A percentile compares a stretch with the other conserved stretches of the same genome.
phyloP scores from a whole-genome alignment of 1,139 yeast species.

The Pichia sp. region DNA sequence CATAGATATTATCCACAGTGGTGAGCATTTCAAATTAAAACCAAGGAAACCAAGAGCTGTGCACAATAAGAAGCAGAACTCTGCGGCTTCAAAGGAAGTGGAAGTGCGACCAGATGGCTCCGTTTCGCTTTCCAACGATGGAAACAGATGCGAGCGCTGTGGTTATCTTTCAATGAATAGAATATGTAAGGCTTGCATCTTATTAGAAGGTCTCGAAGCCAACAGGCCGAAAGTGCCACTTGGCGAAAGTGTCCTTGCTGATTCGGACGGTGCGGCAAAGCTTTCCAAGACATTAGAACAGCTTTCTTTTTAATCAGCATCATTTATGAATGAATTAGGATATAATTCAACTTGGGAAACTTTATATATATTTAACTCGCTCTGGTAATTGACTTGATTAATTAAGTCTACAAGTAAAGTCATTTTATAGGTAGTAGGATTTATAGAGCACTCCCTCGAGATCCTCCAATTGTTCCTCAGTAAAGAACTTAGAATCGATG shows the following conservation, averaged over 20 bases:
- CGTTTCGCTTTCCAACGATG: constrained; percentile 49
- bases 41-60: constrained; percentile 40
- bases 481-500: constrained; percentile 73
- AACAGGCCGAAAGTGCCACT: constrained; percentile 51
- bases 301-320: constrained; percentile 45
- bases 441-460: constrained; percentile 93
- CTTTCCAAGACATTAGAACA: constrained; percentile 61
- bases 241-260: constrained; percentile 45
- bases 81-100: constrained; percentile 33
- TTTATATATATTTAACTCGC: not conserved
- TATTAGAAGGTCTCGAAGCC: constrained; percentile 78
- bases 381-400: not conserved
- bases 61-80: constrained; percentile 16
- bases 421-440: constrained; percentile 70
- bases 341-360: not conserved
- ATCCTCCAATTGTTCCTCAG: constrained; percentile 78
- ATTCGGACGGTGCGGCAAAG: constrained; percentile 60
- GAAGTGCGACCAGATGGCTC: constrained; percentile 62
- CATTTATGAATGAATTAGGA: not conserved
- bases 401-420: too few relatives aligned
- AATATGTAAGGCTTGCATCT: constrained; percentile 89
- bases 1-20: constrained; percentile 89
- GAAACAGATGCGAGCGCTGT: constrained; percentile 79
- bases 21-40: constrained; percentile 75
- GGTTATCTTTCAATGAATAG: constrained; percentile 87